phyloP scores from a whole-genome alignment of 1,139 yeast genomes.

The Taphrina pruni region DNA sequence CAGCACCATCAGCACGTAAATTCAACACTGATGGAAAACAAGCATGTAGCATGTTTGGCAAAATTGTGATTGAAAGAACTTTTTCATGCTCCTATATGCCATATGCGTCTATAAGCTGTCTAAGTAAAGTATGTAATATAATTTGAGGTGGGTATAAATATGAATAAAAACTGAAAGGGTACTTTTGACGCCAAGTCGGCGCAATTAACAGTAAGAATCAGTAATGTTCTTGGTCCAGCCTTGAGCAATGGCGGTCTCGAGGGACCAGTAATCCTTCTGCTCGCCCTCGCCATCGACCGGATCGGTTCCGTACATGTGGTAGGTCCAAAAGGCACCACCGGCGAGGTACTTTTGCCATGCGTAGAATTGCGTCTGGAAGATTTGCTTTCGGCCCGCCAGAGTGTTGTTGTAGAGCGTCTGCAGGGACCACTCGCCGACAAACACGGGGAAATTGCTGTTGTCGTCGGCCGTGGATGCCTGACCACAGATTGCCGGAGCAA shows the following conservation, averaged over 20 bases:
- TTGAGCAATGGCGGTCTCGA: constrained; percentile 5
- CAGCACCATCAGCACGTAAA: too few relatives aligned
- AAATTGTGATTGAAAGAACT: too few relatives aligned
- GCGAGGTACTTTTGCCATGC: constrained; percentile 19
- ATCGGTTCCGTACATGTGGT: constrained; percentile 14
- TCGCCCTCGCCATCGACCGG: constrained; percentile 5
- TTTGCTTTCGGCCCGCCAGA: constrained; percentile 48
- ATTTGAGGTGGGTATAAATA: too few relatives aligned
- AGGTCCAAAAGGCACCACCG: constrained; percentile 29
- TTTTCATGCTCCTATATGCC: too few relatives aligned
- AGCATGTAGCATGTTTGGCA: too few relatives aligned
- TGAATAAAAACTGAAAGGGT: too few relatives aligned
- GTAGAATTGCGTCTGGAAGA: constrained; percentile 51
- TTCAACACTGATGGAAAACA: too few relatives aligned
- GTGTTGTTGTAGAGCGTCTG: constrained; percentile 18
- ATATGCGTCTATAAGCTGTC: too few relatives aligned
- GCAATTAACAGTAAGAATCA: constrained; percentile 1
- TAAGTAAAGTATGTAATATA: too few relatives aligned
- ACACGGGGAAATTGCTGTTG: constrained; percentile 16
- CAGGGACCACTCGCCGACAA: constrained; percentile 23
- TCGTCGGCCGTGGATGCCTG: constrained; percentile 18
- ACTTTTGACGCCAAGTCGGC: too few relatives aligned
- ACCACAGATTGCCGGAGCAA: constrained; percentile 11
- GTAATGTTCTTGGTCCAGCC: constrained; percentile 1
- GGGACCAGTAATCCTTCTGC: constrained; percentile 16